Evolutionary conservation across 108 stramenopile genomes (phyloP), one percentile per base, ranked within the genome.

Genomic region (Pseudonitzschia pungens): DNA sequence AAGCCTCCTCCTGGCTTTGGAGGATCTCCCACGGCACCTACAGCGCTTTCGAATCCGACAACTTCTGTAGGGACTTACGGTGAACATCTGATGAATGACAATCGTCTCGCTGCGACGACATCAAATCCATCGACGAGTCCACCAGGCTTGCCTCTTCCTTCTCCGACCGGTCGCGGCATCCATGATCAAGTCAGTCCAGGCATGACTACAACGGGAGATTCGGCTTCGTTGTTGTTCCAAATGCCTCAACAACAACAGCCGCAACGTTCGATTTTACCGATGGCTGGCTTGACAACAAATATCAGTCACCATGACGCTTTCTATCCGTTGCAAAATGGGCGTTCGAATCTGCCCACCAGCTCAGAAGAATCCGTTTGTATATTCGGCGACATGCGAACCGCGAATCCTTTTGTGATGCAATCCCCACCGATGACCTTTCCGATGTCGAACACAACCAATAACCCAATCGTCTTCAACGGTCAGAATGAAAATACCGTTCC

Each of bases 321-420:
- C 20, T 40, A 51, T 52, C 43, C 62, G 26, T 64, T 27, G 64
- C 12, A n/a, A 11, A 73, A 18, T 40, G 62, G 36, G 2, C 5
- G 45, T 60, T 48, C 51, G 14, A 41, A 51, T 31, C 11, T 36
- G 36, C 29, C 28, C 12, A 50, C 42, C 1, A 44, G 36, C 42
- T 18, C 26, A 31, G 55, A 29, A 41, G 27, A 51, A 26, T 36
- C 74, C 29, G 27, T 18, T 48, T 43, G 20, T 1, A 40, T 69
- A 16, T 64, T 53, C 64, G 63, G 43, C 27, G 68, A 50, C 14
- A 31, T 67, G 42, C 52, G 59, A 51, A 72, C 77, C 32, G 48
- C 65, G 9, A 77, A 77, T 77, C 77, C 77, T 31, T 77, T 77
- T 58, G 77, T 64, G 45, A 65, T 40, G 32, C 16, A 28, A 27